Conservation (phyloP, 495 filamentous ascomycete species). For the Annulohypoxylon moriforme region DNA sequence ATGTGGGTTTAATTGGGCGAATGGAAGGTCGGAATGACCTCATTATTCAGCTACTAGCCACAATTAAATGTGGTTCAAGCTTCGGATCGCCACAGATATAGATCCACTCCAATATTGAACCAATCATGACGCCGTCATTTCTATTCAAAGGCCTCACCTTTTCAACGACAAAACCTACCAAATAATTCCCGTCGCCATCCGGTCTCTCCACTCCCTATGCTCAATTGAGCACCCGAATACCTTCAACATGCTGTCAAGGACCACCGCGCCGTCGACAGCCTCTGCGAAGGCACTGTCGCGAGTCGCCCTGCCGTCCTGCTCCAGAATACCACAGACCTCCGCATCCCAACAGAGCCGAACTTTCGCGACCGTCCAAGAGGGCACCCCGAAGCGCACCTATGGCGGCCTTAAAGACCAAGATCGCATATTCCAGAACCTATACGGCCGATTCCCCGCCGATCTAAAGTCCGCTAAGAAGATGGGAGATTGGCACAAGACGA, state of each 20-base stretch:
- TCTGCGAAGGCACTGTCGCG: constrained; percentile 55
- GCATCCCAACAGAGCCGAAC: constrained; percentile 48
- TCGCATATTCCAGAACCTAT: constrained; percentile 98
- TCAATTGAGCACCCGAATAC: constrained; percentile 57
- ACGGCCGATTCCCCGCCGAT: constrained; percentile 89
- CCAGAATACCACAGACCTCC: constrained; percentile 61
- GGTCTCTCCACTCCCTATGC: constrained; percentile 55
- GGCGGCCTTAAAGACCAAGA: constrained; percentile 94
- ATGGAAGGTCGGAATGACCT: constrained; percentile 19
- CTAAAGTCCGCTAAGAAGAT: constrained; percentile 96
- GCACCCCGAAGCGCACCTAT: constrained; percentile 75
- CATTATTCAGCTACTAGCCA: constrained; percentile 39
- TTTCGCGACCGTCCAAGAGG: constrained; percentile 92
- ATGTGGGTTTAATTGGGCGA: not conserved
- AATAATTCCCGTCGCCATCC: constrained; percentile 50
- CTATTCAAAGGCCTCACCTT: constrained; percentile 50
- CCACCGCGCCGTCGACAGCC: constrained; percentile 57
- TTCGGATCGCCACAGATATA: constrained; percentile 28
- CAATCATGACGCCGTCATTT: constrained; percentile 46
- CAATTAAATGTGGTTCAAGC: constrained; percentile 30
- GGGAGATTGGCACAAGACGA: constrained; percentile 99
- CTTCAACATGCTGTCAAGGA: constrained; percentile 61
- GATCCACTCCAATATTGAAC: constrained; percentile 17
- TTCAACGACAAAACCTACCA: constrained; percentile 37
- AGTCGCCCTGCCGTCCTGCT: constrained; percentile 50